Evolutionary conservation across 1,284 basidiomycete genomes (phyloP).

Genomic region (Puccinia coronata): DNA sequence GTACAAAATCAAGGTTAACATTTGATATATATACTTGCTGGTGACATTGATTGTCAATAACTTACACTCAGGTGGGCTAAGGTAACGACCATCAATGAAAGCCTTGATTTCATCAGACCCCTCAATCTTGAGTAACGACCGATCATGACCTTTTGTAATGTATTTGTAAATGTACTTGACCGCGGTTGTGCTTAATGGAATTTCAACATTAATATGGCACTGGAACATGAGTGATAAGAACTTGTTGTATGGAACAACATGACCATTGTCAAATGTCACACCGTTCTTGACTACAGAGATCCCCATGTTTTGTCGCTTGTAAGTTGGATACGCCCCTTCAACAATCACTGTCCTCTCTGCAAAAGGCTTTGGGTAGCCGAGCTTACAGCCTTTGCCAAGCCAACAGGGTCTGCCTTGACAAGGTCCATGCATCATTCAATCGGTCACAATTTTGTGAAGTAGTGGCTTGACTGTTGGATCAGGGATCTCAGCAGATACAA

Average conservation of each 20-base stretch:
- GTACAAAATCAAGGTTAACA: not conserved
- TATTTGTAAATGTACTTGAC: no score
- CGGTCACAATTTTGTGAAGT: no score
- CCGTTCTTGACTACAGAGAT: not conserved
- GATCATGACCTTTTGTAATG: conserved; percentile 12
- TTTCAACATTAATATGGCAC: not conserved
- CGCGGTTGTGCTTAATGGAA: no score
- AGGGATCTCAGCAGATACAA: conserved; percentile 56
- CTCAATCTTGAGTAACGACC: not conserved
- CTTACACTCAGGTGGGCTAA: conserved; percentile 12
- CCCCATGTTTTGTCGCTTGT: conserved; percentile 12
- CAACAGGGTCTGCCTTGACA: conserved; percentile 60
- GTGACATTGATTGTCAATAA: no score
- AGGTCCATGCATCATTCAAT: conserved; percentile 63
- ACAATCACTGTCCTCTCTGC: conserved; percentile 58
- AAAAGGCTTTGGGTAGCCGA: conserved; percentile 62
- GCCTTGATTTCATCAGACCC: not conserved
- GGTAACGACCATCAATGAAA: conserved; percentile 4
- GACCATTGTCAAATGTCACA: not conserved
- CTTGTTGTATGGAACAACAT: not conserved
- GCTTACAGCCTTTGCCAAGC: no score
- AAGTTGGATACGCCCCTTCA: conserved; percentile 60
- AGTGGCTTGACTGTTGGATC: conserved; percentile 59
- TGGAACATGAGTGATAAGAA: not conserved
- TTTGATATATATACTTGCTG: no score